Conservation (phyloP, 2,329 filamentous ascomycete genomes). For the Cladosporium cucumerinum region DNA sequence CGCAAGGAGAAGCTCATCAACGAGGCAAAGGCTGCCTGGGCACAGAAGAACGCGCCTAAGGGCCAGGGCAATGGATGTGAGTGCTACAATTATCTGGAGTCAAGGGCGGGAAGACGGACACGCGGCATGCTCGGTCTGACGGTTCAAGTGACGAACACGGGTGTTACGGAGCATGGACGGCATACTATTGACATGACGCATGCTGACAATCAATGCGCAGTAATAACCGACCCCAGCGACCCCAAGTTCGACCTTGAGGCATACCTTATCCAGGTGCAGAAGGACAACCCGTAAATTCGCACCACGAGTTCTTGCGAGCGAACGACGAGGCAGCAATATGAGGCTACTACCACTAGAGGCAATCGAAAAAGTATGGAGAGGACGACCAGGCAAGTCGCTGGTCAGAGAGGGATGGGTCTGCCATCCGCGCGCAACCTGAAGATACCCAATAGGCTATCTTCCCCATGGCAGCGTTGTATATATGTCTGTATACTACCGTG, state of each 20-base stretch:
- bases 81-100: neutral
- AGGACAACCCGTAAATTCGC: slow-evolving; percentile 38
- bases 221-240: slow-evolving; percentile 73
- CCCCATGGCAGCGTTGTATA: slow-evolving; percentile 17
- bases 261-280: slow-evolving; percentile 63
- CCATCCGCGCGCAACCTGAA: slow-evolving; percentile 14
- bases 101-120: neutral
- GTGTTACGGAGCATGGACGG: neutral
- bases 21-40: slow-evolving; percentile 87
- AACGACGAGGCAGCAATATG: slow-evolving; percentile 9
- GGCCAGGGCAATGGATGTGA: slow-evolving; percentile 13
- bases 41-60: slow-evolving; percentile 66
- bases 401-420: slow-evolving; percentile 1
- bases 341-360: slow-evolving; percentile 15
- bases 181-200: no score
- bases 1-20: slow-evolving; percentile 89
- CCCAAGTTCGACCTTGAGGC: slow-evolving; percentile 93
- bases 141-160: neutral
- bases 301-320: slow-evolving; percentile 8
- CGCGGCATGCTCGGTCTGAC: neutral
- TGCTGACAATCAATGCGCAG: slow-evolving; percentile 40
- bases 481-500: slow-evolving; percentile 18
- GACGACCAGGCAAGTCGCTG: slow-evolving; percentile 12
- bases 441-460: slow-evolving; percentile 16
- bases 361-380: slow-evolving; percentile 10